A percentile compares a stretch with the other conserved stretches of the same genome.
These are phyloP conservation scores for Vicia faba DNA, from an alignment of 306 rosid species.

Conservation along the genomic window DNA sequence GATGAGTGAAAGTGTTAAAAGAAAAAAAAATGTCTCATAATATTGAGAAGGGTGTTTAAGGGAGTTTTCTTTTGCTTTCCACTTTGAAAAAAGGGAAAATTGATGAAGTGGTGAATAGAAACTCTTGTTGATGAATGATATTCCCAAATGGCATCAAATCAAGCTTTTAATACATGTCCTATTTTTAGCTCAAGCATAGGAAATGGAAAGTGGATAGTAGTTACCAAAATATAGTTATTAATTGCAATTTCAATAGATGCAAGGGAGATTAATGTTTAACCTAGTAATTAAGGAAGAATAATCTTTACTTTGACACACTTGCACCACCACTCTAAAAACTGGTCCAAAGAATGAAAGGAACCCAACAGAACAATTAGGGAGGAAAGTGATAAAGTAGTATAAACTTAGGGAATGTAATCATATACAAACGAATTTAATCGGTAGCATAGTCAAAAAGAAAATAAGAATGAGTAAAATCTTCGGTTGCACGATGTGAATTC, in stretches of 20 bases:
- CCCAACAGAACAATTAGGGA: constrained; percentile 4
- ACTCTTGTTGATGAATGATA: constrained; percentile 41
- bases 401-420: constrained; percentile 27
- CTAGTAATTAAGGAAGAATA: too few species aligned
- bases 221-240: constrained; percentile 13
- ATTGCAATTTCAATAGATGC: neutral
- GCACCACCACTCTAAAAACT: constrained; percentile 21
- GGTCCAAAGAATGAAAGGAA: constrained; percentile 11
- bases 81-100: constrained; percentile 41
- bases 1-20: constrained; percentile 31
- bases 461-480: constrained; percentile 12
- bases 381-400: neutral
- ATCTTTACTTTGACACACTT: neutral
- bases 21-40: constrained; percentile 32
- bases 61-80: constrained; percentile 52
- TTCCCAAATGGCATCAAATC: constrained; percentile 42
- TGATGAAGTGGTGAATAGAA: constrained; percentile 34
- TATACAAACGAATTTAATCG: constrained; percentile 19
- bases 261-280: neutral
- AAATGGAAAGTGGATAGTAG: constrained; percentile 28
- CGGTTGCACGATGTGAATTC: constrained; percentile 9
- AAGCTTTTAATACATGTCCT: constrained; percentile 41
- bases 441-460: constrained; percentile 24
- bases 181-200: constrained; percentile 34
- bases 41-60: constrained; percentile 41